These are phyloP conservation scores for Calonectria pteridis DNA, from an alignment of 2,329 filamentous ascomycete species.

Conservation along the genomic window DNA sequence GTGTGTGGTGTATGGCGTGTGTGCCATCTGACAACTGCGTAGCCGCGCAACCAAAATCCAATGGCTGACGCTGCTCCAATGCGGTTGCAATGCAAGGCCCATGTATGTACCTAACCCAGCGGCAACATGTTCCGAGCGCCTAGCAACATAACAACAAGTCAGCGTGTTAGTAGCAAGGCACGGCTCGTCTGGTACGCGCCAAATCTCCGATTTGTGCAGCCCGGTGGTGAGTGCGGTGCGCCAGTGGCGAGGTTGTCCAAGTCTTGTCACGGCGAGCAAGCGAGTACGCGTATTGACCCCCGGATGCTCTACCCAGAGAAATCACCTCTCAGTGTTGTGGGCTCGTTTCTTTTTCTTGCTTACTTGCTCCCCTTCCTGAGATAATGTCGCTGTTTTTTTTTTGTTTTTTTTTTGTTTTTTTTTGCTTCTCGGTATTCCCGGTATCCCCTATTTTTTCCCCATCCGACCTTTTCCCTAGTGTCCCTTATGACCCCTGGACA, in stretches of 20 bases:
- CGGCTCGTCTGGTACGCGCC: neutral
- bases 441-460: neutral
- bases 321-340: slow-evolving; percentile 1
- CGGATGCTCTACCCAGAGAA: neutral
- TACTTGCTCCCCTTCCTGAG: neutral
- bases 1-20: slow-evolving; percentile 1
- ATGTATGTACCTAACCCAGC: slow-evolving; percentile 15
- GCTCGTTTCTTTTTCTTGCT: neutral
- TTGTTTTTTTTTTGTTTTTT: neutral
- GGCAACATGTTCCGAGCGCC: slow-evolving; percentile 26
- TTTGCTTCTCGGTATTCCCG: neutral
- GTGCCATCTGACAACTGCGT: slow-evolving; percentile 7
- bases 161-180: slow-evolving; percentile 1
- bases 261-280: neutral
- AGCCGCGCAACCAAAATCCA: slow-evolving; percentile 25
- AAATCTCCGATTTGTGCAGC: slow-evolving; percentile 15
- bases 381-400: neutral
- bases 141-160: slow-evolving; percentile 14
- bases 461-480: neutral
- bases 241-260: neutral
- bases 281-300: slow-evolving; percentile 4
- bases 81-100: slow-evolving; percentile 11
- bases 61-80: slow-evolving; percentile 10
- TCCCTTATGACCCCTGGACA: neutral
- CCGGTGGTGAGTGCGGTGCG: neutral